Conservation (phyloP, 83 land plant species). For the Picea abies region DNA sequence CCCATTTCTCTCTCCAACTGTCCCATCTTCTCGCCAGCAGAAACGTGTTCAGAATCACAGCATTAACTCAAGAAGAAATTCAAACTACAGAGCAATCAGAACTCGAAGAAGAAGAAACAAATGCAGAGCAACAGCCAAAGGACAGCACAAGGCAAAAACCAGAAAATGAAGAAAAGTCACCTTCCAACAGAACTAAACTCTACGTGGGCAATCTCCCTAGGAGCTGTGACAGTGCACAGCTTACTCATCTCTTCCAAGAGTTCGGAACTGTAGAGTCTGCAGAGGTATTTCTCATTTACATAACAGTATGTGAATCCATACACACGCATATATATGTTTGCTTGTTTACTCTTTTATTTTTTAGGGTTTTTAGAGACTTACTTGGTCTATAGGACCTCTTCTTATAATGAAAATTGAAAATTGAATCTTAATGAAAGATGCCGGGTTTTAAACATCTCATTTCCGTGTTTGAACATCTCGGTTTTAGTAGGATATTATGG, state of each 20-base stretch:
- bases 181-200: neutral
- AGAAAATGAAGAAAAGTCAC: neutral
- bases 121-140: neutral
- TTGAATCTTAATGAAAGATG: too few species aligned
- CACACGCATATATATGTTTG: too few species aligned
- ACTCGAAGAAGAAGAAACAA: too few species aligned
- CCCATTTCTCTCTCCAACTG: neutral
- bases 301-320: too few species aligned
- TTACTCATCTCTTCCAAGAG: neutral
- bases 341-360: too few species aligned
- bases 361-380: too few species aligned
- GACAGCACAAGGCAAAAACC: too few species aligned
- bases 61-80: conserved; percentile 6
- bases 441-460: too few species aligned
- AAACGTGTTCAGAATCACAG: neutral
- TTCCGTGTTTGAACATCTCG: too few species aligned
- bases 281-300: conserved; percentile 1
- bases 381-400: too few species aligned
- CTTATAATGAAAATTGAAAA: too few species aligned
- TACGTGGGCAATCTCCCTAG: conserved; percentile 1
- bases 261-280: conserved; percentile 4
- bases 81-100: neutral
- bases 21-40: neutral
- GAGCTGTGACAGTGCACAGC: neutral
- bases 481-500: too few species aligned